Percentiles rank a stretch among this genome's conserved stretches.
Evolutionary conservation across 495 filamentous ascomycete species (phyloP).

Genomic region (Ramalina intermedia): DNA sequence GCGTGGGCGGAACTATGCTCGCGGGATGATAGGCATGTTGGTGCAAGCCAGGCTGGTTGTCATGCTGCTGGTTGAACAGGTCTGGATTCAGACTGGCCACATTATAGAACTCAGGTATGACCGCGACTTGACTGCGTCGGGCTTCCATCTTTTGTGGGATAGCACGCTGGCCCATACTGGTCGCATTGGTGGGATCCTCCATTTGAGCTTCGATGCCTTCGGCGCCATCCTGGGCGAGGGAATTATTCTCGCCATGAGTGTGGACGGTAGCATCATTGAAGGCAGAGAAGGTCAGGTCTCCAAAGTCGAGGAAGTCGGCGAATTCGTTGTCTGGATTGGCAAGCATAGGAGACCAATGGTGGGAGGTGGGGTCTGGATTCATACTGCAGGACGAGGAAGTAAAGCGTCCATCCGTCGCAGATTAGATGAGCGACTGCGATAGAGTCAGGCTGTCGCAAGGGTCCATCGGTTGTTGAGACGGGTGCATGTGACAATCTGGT

Average conservation of each 20-base stretch:
- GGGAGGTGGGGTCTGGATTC: slow-evolving; percentile 6
- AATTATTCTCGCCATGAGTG: neutral
- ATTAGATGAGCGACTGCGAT: no score
- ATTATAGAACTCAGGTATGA: slow-evolving; percentile 16
- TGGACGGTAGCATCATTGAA: slow-evolving; percentile 12
- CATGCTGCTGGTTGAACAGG: slow-evolving; percentile 17
- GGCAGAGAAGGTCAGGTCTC: slow-evolving; percentile 31
- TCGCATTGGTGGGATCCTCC: neutral
- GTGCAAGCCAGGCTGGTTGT: slow-evolving; percentile 26
- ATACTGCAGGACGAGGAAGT: slow-evolving; percentile 7
- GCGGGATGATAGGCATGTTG: slow-evolving; percentile 42
- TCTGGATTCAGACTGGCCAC: slow-evolving; percentile 11
- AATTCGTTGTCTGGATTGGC: slow-evolving; percentile 33
- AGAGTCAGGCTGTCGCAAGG: no score
- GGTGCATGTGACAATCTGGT: no score
- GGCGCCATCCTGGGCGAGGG: slow-evolving; percentile 5
- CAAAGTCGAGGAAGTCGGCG: slow-evolving; percentile 39
- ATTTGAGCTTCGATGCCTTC: slow-evolving; percentile 7
- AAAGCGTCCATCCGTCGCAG: slow-evolving; percentile 8
- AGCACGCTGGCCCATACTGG: slow-evolving; percentile 1
- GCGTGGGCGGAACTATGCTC: slow-evolving; percentile 73
- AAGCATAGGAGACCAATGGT: slow-evolving; percentile 14
- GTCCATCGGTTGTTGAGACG: no score
- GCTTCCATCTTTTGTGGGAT: slow-evolving; percentile 19
- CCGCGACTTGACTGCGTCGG: slow-evolving; percentile 26